Conservation (phyloP, 345 rosid genomes). For the Brassica carinata region DNA sequence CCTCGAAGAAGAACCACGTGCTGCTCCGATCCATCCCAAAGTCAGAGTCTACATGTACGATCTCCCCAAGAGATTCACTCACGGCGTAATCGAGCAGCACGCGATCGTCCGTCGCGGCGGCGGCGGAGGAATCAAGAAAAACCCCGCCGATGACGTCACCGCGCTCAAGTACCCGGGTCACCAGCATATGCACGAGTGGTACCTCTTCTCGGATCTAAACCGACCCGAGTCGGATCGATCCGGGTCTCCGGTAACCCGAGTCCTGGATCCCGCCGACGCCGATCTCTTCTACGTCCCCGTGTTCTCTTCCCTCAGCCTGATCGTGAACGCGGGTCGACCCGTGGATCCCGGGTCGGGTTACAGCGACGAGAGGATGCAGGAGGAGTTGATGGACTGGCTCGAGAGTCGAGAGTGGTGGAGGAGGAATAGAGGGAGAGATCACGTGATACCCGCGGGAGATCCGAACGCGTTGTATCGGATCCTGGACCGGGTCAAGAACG, state of each 20-base stretch:
- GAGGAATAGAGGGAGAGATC: constrained; percentile 77
- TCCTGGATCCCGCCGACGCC: constrained; percentile 77
- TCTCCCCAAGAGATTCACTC: constrained; percentile 60
- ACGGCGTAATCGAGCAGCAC: too few relatives aligned
- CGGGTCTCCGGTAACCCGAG: constrained; percentile 63
- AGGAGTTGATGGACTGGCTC: constrained; percentile 76
- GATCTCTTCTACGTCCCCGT: constrained; percentile 87
- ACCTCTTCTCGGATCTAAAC: constrained; percentile 67
- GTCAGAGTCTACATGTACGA: constrained; percentile 68
- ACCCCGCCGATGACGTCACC: constrained; percentile 49
- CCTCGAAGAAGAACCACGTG: constrained; percentile 16
- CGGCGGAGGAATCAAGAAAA: background rate
- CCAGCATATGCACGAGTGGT: constrained; percentile 99
- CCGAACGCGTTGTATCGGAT: constrained; percentile 81
- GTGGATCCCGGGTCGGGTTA: constrained; percentile 49
- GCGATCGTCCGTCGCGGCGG: too few relatives aligned
- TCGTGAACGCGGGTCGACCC: constrained; percentile 59
- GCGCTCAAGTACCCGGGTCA: constrained; percentile 84
- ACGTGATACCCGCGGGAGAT: constrained; percentile 82
- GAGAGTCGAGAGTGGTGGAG: constrained; percentile 79
- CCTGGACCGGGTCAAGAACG: constrained; percentile 66
- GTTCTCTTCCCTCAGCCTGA: constrained; percentile 81
- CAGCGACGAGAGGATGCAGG: constrained; percentile 91
- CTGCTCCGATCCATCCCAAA: constrained; percentile 11
- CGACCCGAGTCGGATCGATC: constrained; percentile 59